Percentiles rank a stretch among this genome's conserved stretches.
Conservation (phyloP, 2,329 filamentous ascomycete genomes). For the Neofusicoccum kwambonambiense region DNA sequence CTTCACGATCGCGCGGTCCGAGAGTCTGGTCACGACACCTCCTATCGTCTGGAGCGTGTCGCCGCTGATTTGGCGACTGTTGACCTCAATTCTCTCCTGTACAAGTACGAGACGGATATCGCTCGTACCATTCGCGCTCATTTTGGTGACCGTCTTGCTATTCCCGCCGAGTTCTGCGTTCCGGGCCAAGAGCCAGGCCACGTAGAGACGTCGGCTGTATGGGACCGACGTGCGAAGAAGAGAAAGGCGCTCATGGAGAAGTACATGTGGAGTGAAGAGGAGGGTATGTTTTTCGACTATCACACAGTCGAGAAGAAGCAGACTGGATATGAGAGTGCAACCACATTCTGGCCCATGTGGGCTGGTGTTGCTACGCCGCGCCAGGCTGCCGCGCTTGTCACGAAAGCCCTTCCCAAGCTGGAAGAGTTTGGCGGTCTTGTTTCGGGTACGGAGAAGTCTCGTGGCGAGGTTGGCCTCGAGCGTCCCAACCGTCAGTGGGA, state of each 20-base stretch:
- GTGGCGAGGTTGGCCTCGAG: slow-evolving; percentile 74
- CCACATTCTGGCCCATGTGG: slow-evolving; percentile 98
- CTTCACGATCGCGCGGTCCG: slow-evolving; percentile 92
- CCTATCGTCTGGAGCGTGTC: slow-evolving; percentile 85
- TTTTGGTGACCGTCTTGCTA: slow-evolving; percentile 78
- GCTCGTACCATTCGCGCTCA: slow-evolving; percentile 78
- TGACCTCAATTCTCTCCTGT: slow-evolving; percentile 89
- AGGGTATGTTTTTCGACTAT: slow-evolving; percentile 98
- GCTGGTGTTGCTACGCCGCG: slow-evolving; percentile 81
- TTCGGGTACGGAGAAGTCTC: slow-evolving; percentile 85
- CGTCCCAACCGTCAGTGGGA: slow-evolving; percentile 97
- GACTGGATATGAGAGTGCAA: slow-evolving; percentile 83
- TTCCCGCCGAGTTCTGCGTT: slow-evolving; percentile 79
- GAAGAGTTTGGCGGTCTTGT: slow-evolving; percentile 85
- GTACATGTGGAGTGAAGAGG: slow-evolving; percentile 87
- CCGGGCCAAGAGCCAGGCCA: slow-evolving; percentile 63
- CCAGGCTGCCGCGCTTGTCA: slow-evolving; percentile 81
- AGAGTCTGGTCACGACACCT: slow-evolving; percentile 95
- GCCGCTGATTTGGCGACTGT: slow-evolving; percentile 89
- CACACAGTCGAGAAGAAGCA: slow-evolving; percentile 79
- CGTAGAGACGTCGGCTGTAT: slow-evolving; percentile 77
- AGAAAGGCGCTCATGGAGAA: slow-evolving; percentile 86
- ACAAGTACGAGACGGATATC: slow-evolving; percentile 97
- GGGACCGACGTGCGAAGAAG: slow-evolving; percentile 84
- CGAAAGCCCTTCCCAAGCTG: slow-evolving; percentile 78